Conservation (phyloP, 129 eudicot species). For the Escallonia herrerae region DNA sequence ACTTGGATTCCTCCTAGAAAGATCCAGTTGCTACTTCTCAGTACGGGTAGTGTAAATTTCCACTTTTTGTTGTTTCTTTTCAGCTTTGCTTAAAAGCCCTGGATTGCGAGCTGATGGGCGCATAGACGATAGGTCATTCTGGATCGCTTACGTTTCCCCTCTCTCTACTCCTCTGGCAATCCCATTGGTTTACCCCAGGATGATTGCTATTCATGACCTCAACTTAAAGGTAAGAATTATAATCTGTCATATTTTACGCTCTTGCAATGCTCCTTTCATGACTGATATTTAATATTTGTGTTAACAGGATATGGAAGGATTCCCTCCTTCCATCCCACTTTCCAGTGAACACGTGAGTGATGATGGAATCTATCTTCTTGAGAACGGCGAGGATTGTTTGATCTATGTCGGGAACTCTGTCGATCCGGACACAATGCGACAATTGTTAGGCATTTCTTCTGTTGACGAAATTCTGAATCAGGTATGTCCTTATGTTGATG, state of each 20-base stretch:
- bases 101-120: slow-evolving; percentile 81
- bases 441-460: slow-evolving; percentile 72
- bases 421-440: slow-evolving; percentile 38
- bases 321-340: slow-evolving; percentile 69
- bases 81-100: slow-evolving; percentile 76
- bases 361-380: slow-evolving; percentile 86
- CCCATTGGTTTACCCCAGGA: slow-evolving; percentile 87
- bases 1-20: too few species aligned
- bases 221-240: slow-evolving; percentile 42
- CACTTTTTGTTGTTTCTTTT: slow-evolving; percentile 7
- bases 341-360: slow-evolving; percentile 79
- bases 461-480: slow-evolving; percentile 61
- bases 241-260: slow-evolving; percentile 1
- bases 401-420: slow-evolving; percentile 66
- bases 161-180: slow-evolving; percentile 72
- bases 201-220: slow-evolving; percentile 78
- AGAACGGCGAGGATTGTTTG: slow-evolving; percentile 83
- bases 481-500: slow-evolving; percentile 31
- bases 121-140: slow-evolving; percentile 76
- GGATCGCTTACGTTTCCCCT: slow-evolving; percentile 84
- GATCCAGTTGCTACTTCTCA: too few species aligned
- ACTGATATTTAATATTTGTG: slow-evolving; percentile 12
- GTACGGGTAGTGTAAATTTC: too few species aligned
- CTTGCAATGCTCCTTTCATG: not conserved
- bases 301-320: slow-evolving; percentile 60